Base-by-base conservation (phyloP, 2,329 filamentous ascomycete genomes). In the Dothideomycetes sp. region DNA sequence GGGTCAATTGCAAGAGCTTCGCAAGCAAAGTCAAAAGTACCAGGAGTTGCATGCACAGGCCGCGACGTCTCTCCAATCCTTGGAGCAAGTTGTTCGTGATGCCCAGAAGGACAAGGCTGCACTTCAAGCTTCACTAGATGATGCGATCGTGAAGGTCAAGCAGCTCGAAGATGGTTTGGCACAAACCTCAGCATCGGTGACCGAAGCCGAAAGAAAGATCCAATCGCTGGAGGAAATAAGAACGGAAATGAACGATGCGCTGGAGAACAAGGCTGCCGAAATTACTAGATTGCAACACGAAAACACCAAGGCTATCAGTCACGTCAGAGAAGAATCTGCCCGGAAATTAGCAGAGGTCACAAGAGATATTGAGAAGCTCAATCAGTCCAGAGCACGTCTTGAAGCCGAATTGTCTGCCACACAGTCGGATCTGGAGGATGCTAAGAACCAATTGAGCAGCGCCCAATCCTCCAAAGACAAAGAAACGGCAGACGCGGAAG, bases 201-300 rank as follows among this genome's bases (percentile, higher is more conserved):
- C 8, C 12, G 41, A 38, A 16, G 41, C 41, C 9, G 37, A 43
- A 19, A 16, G 32, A 11, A 37, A 36, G 5, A 39, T 39, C 29
- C 16, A 43, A 31, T 32, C 14, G 10, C n/a, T 43, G 5, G 37
- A 36, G 29, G 14, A 38, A 14, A n/a, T 38, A 4, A 31, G 37
- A 24, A 24, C 31, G 10, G 17, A 29, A 2, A 17, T 38, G 16
- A 31, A 36, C 15, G 15, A 17, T 5, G 35, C 36, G 15, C 12
- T 43, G 14, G 27, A 34, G 8, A 19, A 14, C 9, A 39, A 35
- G 17, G 17, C 27, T 5, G 5, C 38, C 18, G 41, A 38, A n/a
- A 17, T 36, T 22, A 16, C 29, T 5, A 15, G 16, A 10, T 36
- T 43, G 11, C 32, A 35, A 22, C 19, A 39, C 22, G 27, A 41